Conservation (phyloP, 2,329 filamentous ascomycete genomes). For the Camptophora hylomeconis region DNA sequence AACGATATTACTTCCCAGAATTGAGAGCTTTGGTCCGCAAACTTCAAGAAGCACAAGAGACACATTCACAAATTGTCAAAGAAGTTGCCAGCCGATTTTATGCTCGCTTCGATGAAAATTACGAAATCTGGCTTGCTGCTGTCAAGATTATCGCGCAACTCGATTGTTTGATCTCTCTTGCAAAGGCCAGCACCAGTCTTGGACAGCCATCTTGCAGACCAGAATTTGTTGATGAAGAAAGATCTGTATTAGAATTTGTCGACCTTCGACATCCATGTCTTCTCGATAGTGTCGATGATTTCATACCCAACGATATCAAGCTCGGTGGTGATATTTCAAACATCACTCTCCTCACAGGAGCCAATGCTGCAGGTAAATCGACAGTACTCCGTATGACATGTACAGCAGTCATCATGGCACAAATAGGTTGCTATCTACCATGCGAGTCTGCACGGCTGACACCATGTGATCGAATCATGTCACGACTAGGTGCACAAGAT, state of each 20-base stretch:
- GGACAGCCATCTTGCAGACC: constrained; percentile 83
- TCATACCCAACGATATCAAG: constrained; percentile 88
- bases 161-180: constrained; percentile 86
- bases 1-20: constrained; percentile 85
- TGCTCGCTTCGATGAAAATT: constrained; percentile 75
- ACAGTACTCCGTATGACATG: constrained; percentile 95
- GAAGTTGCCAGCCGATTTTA: constrained; percentile 77
- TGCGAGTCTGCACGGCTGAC: constrained; percentile 71
- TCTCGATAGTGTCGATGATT: constrained; percentile 75
- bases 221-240: constrained; percentile 69
- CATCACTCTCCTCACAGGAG: constrained; percentile 84
- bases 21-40: constrained; percentile 70
- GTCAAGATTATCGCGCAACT: constrained; percentile 82
- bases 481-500: constrained; percentile 89
- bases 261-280: constrained; percentile 94
- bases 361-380: constrained; percentile 94
- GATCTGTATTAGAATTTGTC: constrained; percentile 79
- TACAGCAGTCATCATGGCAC: constrained; percentile 91
- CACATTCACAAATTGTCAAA: constrained; percentile 78
- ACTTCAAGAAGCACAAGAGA: constrained; percentile 88
- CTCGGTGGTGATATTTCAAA: constrained; percentile 71
- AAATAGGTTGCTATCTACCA: constrained; percentile 87
- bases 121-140: constrained; percentile 74
- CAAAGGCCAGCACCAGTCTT: constrained; percentile 71
- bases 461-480: constrained; percentile 96